Evolutionary conservation across 2,329 filamentous ascomycete genomes (phyloP).

Genomic region (Exophiala mesophila): DNA sequence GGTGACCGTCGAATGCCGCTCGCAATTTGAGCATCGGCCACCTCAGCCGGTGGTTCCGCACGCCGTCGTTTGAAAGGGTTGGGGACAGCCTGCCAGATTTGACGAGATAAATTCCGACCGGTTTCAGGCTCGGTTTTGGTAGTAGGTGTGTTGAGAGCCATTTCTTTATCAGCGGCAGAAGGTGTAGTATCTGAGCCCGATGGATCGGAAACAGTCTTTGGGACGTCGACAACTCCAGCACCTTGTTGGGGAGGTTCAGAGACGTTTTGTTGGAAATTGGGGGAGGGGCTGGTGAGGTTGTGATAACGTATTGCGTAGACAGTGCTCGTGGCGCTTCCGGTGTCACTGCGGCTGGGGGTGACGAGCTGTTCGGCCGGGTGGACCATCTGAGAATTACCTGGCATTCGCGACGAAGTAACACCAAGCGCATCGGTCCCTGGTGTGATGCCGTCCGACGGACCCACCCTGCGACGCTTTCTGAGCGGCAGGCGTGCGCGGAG

Average conservation of each 20-base stretch:
- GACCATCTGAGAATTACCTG: conserved; percentile 34
- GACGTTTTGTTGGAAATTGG: conserved; percentile 18
- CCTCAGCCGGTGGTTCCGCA: conserved; percentile 55
- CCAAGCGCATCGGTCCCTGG: conserved; percentile 18
- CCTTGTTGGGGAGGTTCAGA: not conserved
- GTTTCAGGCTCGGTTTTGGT: conserved; percentile 21
- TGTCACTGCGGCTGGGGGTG: conserved; percentile 57
- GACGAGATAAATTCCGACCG: conserved; percentile 25
- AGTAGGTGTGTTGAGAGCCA: conserved; percentile 25
- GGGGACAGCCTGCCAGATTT: conserved; percentile 48
- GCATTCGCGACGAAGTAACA: conserved; percentile 32
- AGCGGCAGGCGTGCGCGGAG: conserved; percentile 16
- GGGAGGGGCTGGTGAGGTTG: conserved; percentile 47
- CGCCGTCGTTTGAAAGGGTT: conserved; percentile 57
- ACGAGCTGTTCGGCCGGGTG: conserved; percentile 32
- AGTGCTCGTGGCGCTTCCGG: conserved; percentile 58
- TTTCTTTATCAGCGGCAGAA: conserved; percentile 14
- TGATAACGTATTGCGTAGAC: conserved; percentile 61
- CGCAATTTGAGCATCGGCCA: conserved; percentile 52
- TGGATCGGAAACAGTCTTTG: conserved; percentile 9
- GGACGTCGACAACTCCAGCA: not conserved
- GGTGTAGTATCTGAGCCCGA: conserved; percentile 12
- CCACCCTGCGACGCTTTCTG: conserved; percentile 14
- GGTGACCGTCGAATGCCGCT: conserved; percentile 30
- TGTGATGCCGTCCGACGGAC: conserved; percentile 17